Base-by-base conservation (phyloP, 1,284 basidiomycete genomes). In the Coriolopsis trogii region DNA sequence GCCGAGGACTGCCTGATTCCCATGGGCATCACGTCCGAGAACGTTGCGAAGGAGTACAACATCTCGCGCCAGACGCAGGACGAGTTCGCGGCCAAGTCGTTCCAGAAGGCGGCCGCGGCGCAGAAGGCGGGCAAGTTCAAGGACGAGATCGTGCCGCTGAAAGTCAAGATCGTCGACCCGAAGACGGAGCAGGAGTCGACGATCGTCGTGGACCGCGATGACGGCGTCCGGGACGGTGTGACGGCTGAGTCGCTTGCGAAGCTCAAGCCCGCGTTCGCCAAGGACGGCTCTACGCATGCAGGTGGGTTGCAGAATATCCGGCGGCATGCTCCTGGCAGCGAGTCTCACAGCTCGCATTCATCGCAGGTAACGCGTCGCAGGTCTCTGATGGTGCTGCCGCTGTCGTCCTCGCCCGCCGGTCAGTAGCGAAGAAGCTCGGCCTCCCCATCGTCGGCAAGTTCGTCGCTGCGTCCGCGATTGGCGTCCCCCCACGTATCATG, bases 301-400 rank as follows among this genome's bases (percentile, higher is more conserved):
- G 89, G 85, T 77, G 59, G 26, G 61, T 58, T 25, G n/a, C 43
- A 15, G 24, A n/a, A n/a, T n/a, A n/a, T n/a, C n/a, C n/a, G n/a
- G n/a, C n/a, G n/a, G n/a, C n/a, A n/a, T n/a, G 2, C n/a, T n/a
- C 24, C 38, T 36, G 3, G 6, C 30, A 12, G 10, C 6, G 13
- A 20, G 12, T 37, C 20, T 18, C 24, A 9, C 9, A 4, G 7
- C 5, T 8, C 39, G 3, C 30, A 25, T n/a, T n/a, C n/a, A n/a
- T n/a, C n/a, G 1, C 51, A 81, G 83, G 87, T 30, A 98, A 95
- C 71, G 93, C 95, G 2, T 95, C 91, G 21, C 95, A 98, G 70
- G 86, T 99, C 41, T 95, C 93, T n/a, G 97, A 99, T 66, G 96
- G 96, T 56, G 96, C 96, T 20, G 94, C 95, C 41, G 95, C 95